Conservation (phyloP, 164 flowering plant genomes). For the Nymphaea colorata region DNA sequence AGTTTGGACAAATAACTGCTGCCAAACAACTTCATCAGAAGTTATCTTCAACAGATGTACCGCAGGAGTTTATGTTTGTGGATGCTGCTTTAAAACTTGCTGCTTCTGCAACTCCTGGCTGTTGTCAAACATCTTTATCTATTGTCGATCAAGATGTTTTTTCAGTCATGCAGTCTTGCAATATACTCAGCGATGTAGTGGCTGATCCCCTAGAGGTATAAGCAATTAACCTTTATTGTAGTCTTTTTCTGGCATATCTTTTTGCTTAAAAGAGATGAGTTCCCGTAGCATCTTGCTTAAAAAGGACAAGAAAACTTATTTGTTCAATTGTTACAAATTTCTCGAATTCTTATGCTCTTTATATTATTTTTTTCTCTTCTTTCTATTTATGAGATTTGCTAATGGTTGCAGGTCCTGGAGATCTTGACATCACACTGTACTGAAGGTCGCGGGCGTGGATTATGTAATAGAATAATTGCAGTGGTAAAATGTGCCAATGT, state of each 20-base stretch:
- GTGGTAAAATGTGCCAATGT: slow-evolving; percentile 85
- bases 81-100: slow-evolving; percentile 88
- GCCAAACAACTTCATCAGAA: slow-evolving; percentile 93
- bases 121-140: slow-evolving; percentile 23
- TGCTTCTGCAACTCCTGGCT: slow-evolving; percentile 39
- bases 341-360: not conserved
- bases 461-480: slow-evolving; percentile 76
- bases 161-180: slow-evolving; percentile 44
- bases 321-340: not conserved
- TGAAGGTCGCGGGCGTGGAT: slow-evolving; percentile 75
- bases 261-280: no score
- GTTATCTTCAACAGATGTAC: slow-evolving; percentile 63
- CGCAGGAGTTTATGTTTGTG: slow-evolving; percentile 60
- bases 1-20: slow-evolving; percentile 93
- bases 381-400: not conserved
- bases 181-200: slow-evolving; percentile 15
- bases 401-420: slow-evolving; percentile 52
- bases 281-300: not conserved
- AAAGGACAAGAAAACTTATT: not conserved
- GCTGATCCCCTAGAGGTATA: slow-evolving; percentile 68
- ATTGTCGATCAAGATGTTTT: slow-evolving; percentile 53
- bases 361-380: no score
- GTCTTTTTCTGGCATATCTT: no score
- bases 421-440: slow-evolving; percentile 37
- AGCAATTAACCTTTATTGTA: not conserved